These are phyloP conservation scores for Sungouiella blattae DNA, from an alignment of 805 yeast genomes.

Conservation along the genomic window DNA sequence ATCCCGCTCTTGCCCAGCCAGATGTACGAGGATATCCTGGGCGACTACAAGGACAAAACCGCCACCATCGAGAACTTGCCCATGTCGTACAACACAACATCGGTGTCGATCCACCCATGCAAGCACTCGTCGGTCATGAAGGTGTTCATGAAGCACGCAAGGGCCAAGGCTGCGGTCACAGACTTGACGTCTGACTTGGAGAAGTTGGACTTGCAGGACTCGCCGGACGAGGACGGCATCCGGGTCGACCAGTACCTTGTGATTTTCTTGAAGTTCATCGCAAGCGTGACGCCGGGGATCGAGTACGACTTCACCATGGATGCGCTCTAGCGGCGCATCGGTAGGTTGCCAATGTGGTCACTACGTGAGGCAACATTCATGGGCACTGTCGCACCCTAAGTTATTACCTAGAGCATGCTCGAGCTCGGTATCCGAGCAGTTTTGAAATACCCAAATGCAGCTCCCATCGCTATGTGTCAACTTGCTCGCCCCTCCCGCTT, in stretches of 20 bases:
- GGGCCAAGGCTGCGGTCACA: slow-evolving; percentile 16
- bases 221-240: slow-evolving; percentile 38
- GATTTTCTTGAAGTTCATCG: slow-evolving; percentile 87
- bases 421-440: too few species aligned
- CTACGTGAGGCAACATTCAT: too few species aligned
- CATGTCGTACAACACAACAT: slow-evolving; percentile 66
- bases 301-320: slow-evolving; percentile 99
- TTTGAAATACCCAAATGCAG: too few species aligned
- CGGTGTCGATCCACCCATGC: slow-evolving; percentile 94
- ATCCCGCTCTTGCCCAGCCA: slow-evolving; percentile 80
- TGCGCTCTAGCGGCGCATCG: slow-evolving; percentile 73
- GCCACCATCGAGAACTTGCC: slow-evolving; percentile 95
- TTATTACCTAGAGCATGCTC: too few species aligned
- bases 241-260: slow-evolving; percentile 90
- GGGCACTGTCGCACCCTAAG: too few species aligned
- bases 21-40: slow-evolving; percentile 92
- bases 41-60: slow-evolving; percentile 91
- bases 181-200: slow-evolving; percentile 21
- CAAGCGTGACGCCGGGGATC: slow-evolving; percentile 96
- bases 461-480: too few species aligned
- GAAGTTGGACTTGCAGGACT: slow-evolving; percentile 45
- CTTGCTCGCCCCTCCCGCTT: too few species aligned
- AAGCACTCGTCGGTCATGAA: slow-evolving; percentile 94
- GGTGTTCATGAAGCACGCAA: slow-evolving; percentile 72
- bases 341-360: too few species aligned